Conservation (phyloP, 495 filamentous ascomycete species). For the Wilcoxina mikolae region DNA sequence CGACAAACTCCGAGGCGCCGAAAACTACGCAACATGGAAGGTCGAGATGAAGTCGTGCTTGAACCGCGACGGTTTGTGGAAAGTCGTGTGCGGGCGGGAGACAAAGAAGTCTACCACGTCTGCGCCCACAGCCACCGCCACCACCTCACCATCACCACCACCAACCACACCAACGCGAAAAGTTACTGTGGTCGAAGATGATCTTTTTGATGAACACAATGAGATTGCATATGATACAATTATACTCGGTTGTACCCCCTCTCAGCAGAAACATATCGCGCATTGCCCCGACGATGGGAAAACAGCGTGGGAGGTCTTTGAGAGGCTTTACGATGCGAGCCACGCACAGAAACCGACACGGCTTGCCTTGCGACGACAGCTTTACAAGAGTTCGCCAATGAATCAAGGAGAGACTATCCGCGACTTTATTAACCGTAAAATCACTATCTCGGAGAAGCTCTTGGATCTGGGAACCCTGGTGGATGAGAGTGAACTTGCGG, state of each 20-base stretch:
- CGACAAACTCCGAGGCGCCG: neutral
- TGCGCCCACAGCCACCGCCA: neutral
- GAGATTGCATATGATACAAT: slow-evolving; percentile 6
- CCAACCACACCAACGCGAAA: neutral
- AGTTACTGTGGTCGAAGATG: neutral
- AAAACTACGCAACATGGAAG: slow-evolving; percentile 10
- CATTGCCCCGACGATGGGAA: slow-evolving; percentile 5
- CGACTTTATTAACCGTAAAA: slow-evolving; percentile 4
- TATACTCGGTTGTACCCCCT: neutral
- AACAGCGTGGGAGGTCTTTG: slow-evolving; percentile 6
- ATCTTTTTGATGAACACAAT: slow-evolving; percentile 3
- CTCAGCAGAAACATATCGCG: neutral
- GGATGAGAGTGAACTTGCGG: slow-evolving; percentile 5
- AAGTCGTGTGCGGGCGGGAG: slow-evolving; percentile 3
- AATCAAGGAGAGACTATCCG: neutral
- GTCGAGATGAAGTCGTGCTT: neutral
- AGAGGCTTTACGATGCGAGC: slow-evolving; percentile 1
- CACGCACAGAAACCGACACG: neutral
- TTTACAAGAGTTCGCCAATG: neutral
- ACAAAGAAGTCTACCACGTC: neutral
- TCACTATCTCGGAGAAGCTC: neutral
- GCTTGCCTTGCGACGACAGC: slow-evolving; percentile 2
- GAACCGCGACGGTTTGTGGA: slow-evolving; percentile 7
- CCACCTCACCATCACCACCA: neutral
- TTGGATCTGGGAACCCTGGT: neutral